A percentile compares a stretch with the other conserved stretches of the same genome.
Conservation (phyloP, 2,329 filamentous ascomycete genomes). For the Penicillium vulpinum region DNA sequence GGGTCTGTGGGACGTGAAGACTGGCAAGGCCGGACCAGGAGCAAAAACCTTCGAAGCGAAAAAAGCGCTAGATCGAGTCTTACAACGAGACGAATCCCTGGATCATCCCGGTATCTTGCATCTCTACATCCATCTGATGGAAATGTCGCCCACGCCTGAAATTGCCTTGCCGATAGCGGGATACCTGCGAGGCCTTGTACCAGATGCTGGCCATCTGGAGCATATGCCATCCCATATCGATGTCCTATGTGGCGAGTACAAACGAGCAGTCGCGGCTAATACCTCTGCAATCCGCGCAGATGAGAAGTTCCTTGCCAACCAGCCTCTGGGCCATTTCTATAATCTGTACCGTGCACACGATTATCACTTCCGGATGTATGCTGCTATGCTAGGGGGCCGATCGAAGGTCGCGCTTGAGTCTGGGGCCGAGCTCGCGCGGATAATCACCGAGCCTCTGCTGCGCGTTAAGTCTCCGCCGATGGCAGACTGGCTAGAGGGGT, state of each 20-base stretch:
- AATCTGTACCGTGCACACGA: conserved; percentile 73
- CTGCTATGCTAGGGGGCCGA: conserved; percentile 73
- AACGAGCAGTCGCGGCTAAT: conserved; percentile 66
- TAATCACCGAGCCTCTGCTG: conserved; percentile 64
- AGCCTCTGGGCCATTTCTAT: conserved; percentile 68
- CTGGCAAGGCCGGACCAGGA: conserved; percentile 55
- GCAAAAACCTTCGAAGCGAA: conserved; percentile 62
- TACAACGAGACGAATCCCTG: conserved; percentile 51
- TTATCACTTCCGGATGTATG: conserved; percentile 73
- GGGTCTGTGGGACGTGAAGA: conserved; percentile 63
- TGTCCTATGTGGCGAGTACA: conserved; percentile 70
- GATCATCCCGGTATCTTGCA: conserved; percentile 71
- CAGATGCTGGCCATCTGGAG: conserved; percentile 69
- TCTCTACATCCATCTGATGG: conserved; percentile 75
- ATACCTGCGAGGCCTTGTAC: conserved; percentile 62
- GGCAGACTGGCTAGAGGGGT: conserved; percentile 77
- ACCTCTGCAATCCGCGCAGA: conserved; percentile 66
- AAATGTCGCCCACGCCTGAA: conserved; percentile 71
- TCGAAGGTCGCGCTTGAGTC: conserved; percentile 64
- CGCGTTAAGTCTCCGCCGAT: conserved; percentile 59
- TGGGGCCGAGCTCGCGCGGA: conserved; percentile 57
- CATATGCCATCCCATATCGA: conserved; percentile 81
- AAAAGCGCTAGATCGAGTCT: conserved; percentile 57
- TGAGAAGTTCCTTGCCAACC: conserved; percentile 61
- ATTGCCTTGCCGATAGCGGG: conserved; percentile 62